Percentiles rank a stretch among this genome's conserved stretches.
Evolutionary conservation across 1,284 basidiomycete species (phyloP).

Genomic region (Ustilago tritici): DNA sequence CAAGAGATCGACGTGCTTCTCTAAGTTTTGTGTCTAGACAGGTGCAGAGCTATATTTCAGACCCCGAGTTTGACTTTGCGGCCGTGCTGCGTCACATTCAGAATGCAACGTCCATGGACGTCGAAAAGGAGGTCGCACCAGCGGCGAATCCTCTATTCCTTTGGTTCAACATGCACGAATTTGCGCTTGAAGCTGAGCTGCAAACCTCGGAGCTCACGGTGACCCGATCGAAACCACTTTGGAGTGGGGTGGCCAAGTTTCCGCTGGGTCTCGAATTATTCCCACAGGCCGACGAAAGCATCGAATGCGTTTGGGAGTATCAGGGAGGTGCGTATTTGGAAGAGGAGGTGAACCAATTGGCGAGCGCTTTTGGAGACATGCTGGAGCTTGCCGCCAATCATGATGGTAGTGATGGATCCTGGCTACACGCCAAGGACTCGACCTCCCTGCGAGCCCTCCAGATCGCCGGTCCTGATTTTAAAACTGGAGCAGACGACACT

Average conservation of each 20-base stretch:
- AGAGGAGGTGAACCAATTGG: not conserved
- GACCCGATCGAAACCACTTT: not conserved
- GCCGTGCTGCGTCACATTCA: not conserved
- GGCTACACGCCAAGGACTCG: not conserved
- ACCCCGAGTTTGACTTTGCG: not conserved
- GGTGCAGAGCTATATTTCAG: not conserved
- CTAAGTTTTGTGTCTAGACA: not conserved
- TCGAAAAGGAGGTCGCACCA: not conserved
- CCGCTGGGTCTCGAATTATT: not conserved
- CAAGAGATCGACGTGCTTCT: not conserved
- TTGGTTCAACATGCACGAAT: not conserved
- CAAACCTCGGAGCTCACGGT: not conserved
- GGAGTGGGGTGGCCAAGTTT: not conserved
- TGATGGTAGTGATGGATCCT: not conserved
- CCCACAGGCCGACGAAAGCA: not conserved
- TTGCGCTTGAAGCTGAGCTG: not conserved
- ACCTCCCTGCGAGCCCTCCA: not conserved
- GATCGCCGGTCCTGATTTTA: not conserved
- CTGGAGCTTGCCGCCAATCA: not conserved
- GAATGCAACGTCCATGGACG: not conserved
- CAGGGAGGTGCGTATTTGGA: not conserved
- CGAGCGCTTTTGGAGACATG: not conserved
- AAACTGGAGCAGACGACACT: not conserved
- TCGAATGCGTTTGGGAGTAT: not conserved
- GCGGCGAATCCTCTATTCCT: not conserved